phyloP scores from a whole-genome alignment of 2,329 filamentous ascomycete genomes.

The Stachybotrys echinatus region DNA sequence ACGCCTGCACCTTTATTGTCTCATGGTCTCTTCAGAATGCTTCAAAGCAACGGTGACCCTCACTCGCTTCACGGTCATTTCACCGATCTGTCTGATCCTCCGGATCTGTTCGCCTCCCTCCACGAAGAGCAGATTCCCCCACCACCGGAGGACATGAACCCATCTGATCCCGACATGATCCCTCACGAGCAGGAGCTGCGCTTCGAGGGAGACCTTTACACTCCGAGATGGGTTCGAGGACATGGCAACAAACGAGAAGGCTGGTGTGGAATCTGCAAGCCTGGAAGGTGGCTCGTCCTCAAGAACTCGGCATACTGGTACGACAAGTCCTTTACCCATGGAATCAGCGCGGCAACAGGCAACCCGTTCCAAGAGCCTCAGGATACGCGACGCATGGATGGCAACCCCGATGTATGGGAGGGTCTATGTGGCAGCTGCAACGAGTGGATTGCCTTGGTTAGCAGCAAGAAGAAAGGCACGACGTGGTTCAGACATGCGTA shows the following conservation, averaged over 20 bases:
- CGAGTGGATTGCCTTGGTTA: constrained; percentile 76
- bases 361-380: constrained; percentile 73
- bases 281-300: constrained; percentile 77
- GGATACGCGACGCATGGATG: constrained; percentile 69
- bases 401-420: constrained; percentile 78
- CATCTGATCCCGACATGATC: constrained; percentile 66
- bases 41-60: constrained; percentile 69
- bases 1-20: constrained; percentile 60
- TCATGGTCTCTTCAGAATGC: constrained; percentile 66
- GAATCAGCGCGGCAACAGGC: constrained; percentile 77
- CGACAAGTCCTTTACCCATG: constrained; percentile 85
- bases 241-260: constrained; percentile 84
- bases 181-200: constrained; percentile 75
- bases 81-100: constrained; percentile 67
- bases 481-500: constrained; percentile 89
- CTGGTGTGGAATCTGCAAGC: constrained; percentile 86
- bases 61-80: constrained; percentile 65
- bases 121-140: constrained; percentile 69
- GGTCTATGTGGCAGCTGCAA: constrained; percentile 73
- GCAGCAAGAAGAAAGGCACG: constrained; percentile 87
- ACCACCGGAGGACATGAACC: constrained; percentile 77
- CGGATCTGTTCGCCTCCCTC: constrained; percentile 71
- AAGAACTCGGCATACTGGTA: constrained; percentile 95
- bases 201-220: constrained; percentile 78
- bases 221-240: constrained; percentile 76